A percentile compares a stretch with the other conserved stretches of the same genome.
Evolutionary conservation across 331 rosid genomes (phyloP).

Genomic region (Telfairia occidentalis): DNA sequence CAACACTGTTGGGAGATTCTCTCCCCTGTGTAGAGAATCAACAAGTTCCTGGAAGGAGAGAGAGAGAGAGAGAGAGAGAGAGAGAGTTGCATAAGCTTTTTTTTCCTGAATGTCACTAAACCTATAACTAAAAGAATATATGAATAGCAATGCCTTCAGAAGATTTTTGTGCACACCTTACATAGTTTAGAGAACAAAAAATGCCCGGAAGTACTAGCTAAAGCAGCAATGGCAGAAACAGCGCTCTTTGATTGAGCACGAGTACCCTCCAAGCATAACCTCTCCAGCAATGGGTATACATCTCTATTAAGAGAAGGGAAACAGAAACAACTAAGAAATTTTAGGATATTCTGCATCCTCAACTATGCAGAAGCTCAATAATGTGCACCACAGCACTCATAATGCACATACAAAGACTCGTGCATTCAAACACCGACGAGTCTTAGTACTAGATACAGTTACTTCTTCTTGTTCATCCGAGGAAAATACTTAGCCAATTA

Average conservation of each 20-base stretch:
- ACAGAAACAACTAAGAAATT: not conserved
- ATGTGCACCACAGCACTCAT: not conserved
- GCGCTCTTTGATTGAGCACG: conserved; percentile 68
- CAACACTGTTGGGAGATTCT: conserved; percentile 62
- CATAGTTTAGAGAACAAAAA: conserved; percentile 37
- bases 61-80: not conserved
- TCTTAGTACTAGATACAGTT: not conserved
- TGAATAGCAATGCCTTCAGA: not conserved
- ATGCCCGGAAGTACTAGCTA: conserved; percentile 31
- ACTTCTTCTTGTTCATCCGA: not conserved
- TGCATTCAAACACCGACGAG: not conserved
- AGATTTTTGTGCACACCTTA: conserved; percentile 37
- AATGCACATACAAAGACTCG: not conserved
- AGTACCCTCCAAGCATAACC: conserved; percentile 59
- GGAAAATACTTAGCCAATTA: not conserved
- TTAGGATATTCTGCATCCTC: not conserved
- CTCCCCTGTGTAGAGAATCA: conserved; percentile 36
- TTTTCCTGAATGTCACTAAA: not conserved
- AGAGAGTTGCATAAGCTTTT: not conserved
- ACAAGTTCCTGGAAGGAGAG: conserved; percentile 41
- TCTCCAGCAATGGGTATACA: conserved; percentile 51
- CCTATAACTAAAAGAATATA: not conserved
- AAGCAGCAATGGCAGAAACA: conserved; percentile 58
- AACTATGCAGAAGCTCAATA: not conserved
- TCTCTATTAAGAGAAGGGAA: conserved; percentile 32